Evolutionary conservation across 1,284 basidiomycete species (phyloP).

Genomic region (Ustilago lituana): DNA sequence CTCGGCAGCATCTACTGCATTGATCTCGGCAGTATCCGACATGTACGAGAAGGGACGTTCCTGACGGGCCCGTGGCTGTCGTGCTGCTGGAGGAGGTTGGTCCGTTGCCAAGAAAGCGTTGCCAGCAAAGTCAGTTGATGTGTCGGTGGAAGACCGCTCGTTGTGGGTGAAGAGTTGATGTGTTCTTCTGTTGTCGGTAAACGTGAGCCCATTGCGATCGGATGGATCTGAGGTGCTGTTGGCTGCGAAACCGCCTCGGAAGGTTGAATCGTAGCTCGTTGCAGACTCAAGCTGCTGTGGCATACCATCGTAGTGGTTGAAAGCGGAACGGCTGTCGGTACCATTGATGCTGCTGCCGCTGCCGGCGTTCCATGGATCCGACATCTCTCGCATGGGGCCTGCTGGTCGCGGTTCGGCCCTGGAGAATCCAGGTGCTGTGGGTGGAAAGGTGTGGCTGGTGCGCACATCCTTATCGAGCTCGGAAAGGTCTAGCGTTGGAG

Average conservation of each 20-base stretch:
- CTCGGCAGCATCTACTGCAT: conserved; percentile 26
- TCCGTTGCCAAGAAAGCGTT: conserved; percentile 1
- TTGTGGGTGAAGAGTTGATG: conserved; percentile 17
- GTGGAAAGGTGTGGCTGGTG: conserved; percentile 39
- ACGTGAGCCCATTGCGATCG: neutral
- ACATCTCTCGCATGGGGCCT: conserved; percentile 42
- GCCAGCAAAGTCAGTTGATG: neutral
- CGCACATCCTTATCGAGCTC: neutral
- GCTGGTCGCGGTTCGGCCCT: conserved; percentile 15
- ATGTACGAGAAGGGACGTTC: conserved; percentile 47
- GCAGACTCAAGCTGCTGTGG: conserved; percentile 16
- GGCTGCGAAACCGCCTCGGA: conserved; percentile 30
- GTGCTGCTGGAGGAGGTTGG: neutral
- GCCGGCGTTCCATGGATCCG: conserved; percentile 41
- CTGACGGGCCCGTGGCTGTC: conserved; percentile 13
- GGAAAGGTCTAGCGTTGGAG: conserved; percentile 17
- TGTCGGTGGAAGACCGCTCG: conserved; percentile 6
- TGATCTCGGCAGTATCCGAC: conserved; percentile 39
- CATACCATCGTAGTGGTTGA: conserved; percentile 24
- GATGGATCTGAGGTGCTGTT: conserved; percentile 14
- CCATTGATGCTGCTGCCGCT: conserved; percentile 14
- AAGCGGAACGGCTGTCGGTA: neutral
- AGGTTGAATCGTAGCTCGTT: conserved; percentile 27
- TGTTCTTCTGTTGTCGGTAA: conserved; percentile 2
- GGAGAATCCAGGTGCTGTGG: conserved; percentile 9